Evolutionary conservation across 2,329 filamentous ascomycete species (phyloP).

Genomic region (Penicillium digitatum): DNA sequence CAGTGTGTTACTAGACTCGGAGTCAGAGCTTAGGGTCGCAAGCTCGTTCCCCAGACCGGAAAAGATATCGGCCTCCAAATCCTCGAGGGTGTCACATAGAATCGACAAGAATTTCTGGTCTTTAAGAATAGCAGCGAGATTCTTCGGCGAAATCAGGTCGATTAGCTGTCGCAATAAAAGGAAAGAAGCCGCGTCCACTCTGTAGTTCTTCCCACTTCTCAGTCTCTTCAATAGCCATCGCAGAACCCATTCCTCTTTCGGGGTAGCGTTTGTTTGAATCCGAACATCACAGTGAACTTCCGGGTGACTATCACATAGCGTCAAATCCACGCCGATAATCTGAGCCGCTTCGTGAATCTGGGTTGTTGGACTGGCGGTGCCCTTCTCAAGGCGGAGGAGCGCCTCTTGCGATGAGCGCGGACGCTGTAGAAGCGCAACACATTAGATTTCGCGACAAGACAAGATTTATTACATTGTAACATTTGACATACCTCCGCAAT

Average conservation of each 20-base stretch:
- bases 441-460: constrained; percentile 10
- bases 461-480: not conserved
- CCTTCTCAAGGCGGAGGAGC: constrained; percentile 45
- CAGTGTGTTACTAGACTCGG: constrained; percentile 38
- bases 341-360: constrained; percentile 43
- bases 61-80: constrained; percentile 41
- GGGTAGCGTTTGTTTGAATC: constrained; percentile 30
- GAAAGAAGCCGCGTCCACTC: constrained; percentile 47
- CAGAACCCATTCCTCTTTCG: constrained; percentile 62
- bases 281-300: constrained; percentile 26
- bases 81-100: constrained; percentile 62
- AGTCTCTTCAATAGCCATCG: constrained; percentile 63
- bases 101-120: constrained; percentile 65
- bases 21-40: constrained; percentile 27
- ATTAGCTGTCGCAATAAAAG: constrained; percentile 60
- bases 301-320: constrained; percentile 30
- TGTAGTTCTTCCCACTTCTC: constrained; percentile 43
- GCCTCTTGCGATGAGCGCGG: constrained; percentile 43
- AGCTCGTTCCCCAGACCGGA: constrained; percentile 24
- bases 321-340: constrained; percentile 41
- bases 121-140: constrained; percentile 66
- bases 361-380: constrained; percentile 36
- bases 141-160: constrained; percentile 65
- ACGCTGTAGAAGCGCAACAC: constrained; percentile 27
- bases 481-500: constrained; percentile 35